Evolutionary conservation across 129 eudicot species (phyloP).

Genomic region (Centrapalus pauciflorus): DNA sequence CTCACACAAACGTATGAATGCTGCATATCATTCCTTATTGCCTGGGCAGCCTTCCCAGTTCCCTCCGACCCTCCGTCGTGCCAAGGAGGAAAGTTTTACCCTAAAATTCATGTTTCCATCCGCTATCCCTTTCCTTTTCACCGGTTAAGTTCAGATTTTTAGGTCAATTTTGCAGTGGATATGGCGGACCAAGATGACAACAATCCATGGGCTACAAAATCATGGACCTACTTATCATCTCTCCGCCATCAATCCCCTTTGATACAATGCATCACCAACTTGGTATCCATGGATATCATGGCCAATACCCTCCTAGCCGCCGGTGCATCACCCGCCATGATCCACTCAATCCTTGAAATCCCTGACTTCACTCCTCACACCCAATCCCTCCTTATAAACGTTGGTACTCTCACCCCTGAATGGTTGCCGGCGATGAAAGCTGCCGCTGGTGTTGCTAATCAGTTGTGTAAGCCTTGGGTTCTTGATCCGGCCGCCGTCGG

Average conservation of each 20-base stretch:
- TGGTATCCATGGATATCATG: constrained; percentile 83
- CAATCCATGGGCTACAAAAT: constrained; percentile 27
- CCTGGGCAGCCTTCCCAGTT: too few relatives aligned
- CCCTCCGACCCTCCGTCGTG: too few relatives aligned
- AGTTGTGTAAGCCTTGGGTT: constrained; percentile 67
- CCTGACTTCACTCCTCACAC: constrained; percentile 80
- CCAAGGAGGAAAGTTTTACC: too few relatives aligned
- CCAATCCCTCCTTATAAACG: constrained; percentile 59
- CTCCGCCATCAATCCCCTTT: constrained; percentile 49
- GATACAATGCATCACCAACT: constrained; percentile 87
- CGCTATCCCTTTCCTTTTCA: too few relatives aligned
- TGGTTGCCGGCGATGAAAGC: constrained; percentile 85
- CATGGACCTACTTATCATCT: constrained; percentile 49
- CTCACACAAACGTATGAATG: too few relatives aligned
- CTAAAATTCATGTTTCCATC: too few relatives aligned
- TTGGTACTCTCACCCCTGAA: constrained; percentile 70
- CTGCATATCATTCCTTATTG: too few relatives aligned
- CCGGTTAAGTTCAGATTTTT: too few relatives aligned
- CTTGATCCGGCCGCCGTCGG: constrained; percentile 97
- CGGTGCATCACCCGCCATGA: constrained; percentile 97
- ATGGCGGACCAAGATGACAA: constrained; percentile 22
- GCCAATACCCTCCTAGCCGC: constrained; percentile 85
- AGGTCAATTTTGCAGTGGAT: not conserved
- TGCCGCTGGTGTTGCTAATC: constrained; percentile 56
- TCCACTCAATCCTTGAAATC: constrained; percentile 60